phyloP scores from a whole-genome alignment of 345 rosid genomes.

The Melastoma malabathricum region DNA sequence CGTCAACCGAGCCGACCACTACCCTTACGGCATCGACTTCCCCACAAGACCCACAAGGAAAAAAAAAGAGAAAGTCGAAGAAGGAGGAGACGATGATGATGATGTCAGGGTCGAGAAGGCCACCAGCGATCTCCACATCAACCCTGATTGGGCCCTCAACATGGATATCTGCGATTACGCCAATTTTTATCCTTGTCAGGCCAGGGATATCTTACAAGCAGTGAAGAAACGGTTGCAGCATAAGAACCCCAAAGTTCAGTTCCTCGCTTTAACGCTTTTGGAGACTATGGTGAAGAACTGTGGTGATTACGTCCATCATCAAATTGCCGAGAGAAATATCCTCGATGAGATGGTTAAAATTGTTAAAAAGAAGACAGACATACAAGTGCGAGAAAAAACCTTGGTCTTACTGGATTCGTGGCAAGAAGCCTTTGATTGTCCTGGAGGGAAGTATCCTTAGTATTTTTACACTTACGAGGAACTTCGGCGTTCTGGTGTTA shows the following conservation, averaged over 20 bases:
- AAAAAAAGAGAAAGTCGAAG: too few species aligned
- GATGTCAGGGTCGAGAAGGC: constrained; percentile 72
- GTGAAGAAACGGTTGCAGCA: constrained; percentile 81
- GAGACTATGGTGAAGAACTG: constrained; percentile 96
- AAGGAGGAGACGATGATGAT: not conserved
- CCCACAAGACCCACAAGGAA: too few species aligned
- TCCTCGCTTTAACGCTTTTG: constrained; percentile 90
- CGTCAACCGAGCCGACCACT: not conserved
- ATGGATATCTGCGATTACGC: constrained; percentile 86
- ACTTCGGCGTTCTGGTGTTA: constrained; percentile 73
- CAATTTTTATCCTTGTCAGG: constrained; percentile 71
- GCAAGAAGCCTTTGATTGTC: constrained; percentile 99
- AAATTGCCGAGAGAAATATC: constrained; percentile 73
- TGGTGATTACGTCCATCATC: constrained; percentile 77
- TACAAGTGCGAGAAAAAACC: constrained; percentile 79
- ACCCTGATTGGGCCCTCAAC: constrained; percentile 94
- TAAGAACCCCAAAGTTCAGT: constrained; percentile 67
- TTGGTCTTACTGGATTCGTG: constrained; percentile 79
- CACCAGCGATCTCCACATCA: constrained; percentile 73
- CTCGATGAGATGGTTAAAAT: constrained; percentile 83
- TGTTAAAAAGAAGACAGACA: constrained; percentile 77
- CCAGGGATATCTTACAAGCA: constrained; percentile 85
- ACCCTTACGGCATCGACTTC: constrained; percentile 5
- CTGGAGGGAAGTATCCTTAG: constrained; percentile 73
- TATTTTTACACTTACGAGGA: constrained; percentile 89